A percentile compares a stretch with the other conserved stretches of the same genome.
These are phyloP conservation scores for Wickerhamomyces strasburgensis DNA, from an alignment of 805 yeast species.

Conservation along the genomic window DNA sequence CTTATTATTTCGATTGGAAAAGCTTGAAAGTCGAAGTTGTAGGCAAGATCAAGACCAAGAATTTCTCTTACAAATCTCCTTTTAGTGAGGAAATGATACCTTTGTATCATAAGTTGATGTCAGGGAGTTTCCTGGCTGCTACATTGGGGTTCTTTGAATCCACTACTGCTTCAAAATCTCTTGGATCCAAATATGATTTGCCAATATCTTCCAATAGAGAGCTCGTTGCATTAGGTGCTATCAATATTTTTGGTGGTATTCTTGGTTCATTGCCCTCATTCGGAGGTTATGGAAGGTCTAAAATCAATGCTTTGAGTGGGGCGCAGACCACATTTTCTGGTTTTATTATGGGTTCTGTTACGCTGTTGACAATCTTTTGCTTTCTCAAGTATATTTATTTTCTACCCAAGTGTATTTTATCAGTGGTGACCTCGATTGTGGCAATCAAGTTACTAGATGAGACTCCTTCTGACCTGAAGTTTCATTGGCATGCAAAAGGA, in stretches of 20 bases:
- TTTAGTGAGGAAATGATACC: constrained; percentile 40
- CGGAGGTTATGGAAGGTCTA: constrained; percentile 95
- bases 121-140: constrained; percentile 74
- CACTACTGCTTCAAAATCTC: constrained; percentile 84
- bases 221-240: constrained; percentile 79
- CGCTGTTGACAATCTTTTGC: constrained; percentile 58
- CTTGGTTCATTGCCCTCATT: constrained; percentile 75
- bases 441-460: constrained; percentile 78
- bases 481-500: constrained; percentile 71
- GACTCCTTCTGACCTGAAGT: constrained; percentile 70
- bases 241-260: constrained; percentile 54
- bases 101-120: constrained; percentile 49
- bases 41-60: constrained; percentile 57
- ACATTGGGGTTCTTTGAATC: constrained; percentile 89
- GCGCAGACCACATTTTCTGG: constrained; percentile 87
- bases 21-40: constrained; percentile 58
- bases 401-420: constrained; percentile 74
- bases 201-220: constrained; percentile 86
- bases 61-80: constrained; percentile 54
- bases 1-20: constrained; percentile 49
- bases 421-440: constrained; percentile 74
- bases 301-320: constrained; percentile 81
- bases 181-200: constrained; percentile 66
- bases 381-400: constrained; percentile 61
- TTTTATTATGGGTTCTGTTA: constrained; percentile 69